A percentile compares a stretch with the other conserved stretches of the same genome.
Evolutionary conservation across 495 filamentous ascomycete species (phyloP).

Genomic region (Zalerion maritima): DNA sequence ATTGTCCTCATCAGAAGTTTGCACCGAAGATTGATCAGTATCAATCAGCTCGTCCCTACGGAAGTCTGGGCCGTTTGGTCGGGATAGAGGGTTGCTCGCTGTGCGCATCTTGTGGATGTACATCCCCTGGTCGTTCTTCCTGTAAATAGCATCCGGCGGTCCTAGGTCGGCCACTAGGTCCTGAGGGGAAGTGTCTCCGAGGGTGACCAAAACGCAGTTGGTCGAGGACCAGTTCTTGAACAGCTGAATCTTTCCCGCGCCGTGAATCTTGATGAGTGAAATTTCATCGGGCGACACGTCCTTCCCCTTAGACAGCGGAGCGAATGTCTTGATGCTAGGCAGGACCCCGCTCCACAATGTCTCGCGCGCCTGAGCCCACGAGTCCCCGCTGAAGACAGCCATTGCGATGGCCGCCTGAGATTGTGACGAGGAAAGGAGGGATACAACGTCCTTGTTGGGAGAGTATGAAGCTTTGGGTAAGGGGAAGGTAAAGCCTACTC

Average conservation of each 20-base stretch:
- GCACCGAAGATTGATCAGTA: slow-evolving; percentile 69
- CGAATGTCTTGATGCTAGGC: slow-evolving; percentile 43
- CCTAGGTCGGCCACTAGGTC: slow-evolving; percentile 82
- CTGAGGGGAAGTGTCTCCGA: slow-evolving; percentile 77
- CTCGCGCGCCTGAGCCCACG: slow-evolving; percentile 69
- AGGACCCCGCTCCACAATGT: slow-evolving; percentile 61
- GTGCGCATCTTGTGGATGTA: slow-evolving; percentile 62
- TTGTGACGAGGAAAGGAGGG: slow-evolving; percentile 63
- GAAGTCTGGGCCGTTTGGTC: slow-evolving; percentile 34
- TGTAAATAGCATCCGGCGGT: slow-evolving; percentile 86
- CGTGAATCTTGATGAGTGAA: slow-evolving; percentile 58
- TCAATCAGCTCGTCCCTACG: slow-evolving; percentile 49
- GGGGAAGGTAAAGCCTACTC: slow-evolving; percentile 82
- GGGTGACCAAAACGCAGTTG: slow-evolving; percentile 44
- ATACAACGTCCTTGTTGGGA: slow-evolving; percentile 69
- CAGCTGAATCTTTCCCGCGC: slow-evolving; percentile 64
- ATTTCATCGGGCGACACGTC: slow-evolving; percentile 65
- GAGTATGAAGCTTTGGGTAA: slow-evolving; percentile 64
- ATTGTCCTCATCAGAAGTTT: slow-evolving; percentile 63
- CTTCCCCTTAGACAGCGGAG: slow-evolving; percentile 39
- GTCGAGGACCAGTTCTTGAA: slow-evolving; percentile 45
- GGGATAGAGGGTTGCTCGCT: slow-evolving; percentile 27
- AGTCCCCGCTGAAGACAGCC: slow-evolving; percentile 76
- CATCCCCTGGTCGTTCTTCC: slow-evolving; percentile 81
- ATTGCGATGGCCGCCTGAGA: slow-evolving; percentile 63